These are phyloP conservation scores for Sordaria brevicollis DNA, from an alignment of 495 filamentous ascomycete species.

Conservation along the genomic window DNA sequence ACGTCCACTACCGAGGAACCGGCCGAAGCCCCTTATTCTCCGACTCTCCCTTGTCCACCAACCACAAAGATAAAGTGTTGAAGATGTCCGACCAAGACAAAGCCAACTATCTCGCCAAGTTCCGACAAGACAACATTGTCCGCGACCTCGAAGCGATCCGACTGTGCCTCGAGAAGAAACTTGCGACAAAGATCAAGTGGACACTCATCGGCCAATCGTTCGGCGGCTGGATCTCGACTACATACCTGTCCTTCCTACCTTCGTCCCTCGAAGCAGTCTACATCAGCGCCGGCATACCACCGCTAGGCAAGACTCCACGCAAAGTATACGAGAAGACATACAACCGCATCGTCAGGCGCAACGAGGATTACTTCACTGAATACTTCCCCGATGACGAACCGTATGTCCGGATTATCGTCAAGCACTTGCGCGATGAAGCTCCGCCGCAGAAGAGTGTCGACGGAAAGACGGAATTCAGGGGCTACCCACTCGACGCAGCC, in stretches of 20 bases:
- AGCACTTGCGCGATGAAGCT: conserved; percentile 43
- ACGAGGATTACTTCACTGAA: conserved; percentile 63
- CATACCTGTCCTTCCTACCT: conserved; percentile 69
- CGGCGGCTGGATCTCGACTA: conserved; percentile 72
- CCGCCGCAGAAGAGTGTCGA: conserved; percentile 38
- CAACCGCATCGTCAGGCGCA: conserved; percentile 45
- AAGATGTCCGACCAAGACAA: conserved; percentile 33
- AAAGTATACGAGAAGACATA: conserved; percentile 62
- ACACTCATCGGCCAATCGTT: conserved; percentile 74
- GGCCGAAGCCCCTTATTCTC: conserved; percentile 67
- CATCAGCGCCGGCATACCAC: conserved; percentile 66
- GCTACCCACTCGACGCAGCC: neutral
- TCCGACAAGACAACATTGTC: conserved; percentile 80
- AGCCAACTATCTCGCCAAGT: conserved; percentile 65
- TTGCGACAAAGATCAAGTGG: conserved; percentile 61
- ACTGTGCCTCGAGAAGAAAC: conserved; percentile 34
- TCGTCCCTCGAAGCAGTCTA: conserved; percentile 68
- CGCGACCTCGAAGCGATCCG: conserved; percentile 80
- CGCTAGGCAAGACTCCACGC: conserved; percentile 56
- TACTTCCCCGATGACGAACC: conserved; percentile 59
- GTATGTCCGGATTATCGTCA: conserved; percentile 52
- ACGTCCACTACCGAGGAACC: conserved; percentile 77
- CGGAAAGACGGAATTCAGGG: conserved; percentile 28
- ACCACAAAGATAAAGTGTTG: conserved; percentile 21
- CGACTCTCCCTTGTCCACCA: too few species aligned